Conservation (phyloP, 2,329 filamentous ascomycete genomes). For the Colletotrichum tofieldiae region DNA sequence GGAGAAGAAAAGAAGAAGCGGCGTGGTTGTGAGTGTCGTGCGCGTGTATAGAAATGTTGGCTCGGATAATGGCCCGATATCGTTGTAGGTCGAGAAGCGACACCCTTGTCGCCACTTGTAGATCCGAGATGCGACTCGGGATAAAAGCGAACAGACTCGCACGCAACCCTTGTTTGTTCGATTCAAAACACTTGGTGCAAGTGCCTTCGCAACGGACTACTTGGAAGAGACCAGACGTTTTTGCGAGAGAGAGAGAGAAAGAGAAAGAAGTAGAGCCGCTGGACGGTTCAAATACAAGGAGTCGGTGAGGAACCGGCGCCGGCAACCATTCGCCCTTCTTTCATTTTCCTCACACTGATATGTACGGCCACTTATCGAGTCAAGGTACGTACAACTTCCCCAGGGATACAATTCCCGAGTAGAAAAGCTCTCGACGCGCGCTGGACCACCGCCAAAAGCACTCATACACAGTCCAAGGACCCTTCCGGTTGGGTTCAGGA, state of each 20-base stretch:
- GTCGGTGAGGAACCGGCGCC: slow-evolving; percentile 25
- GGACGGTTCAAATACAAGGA: slow-evolving; percentile 9
- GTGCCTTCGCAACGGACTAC: background rate
- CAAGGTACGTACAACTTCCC: slow-evolving; percentile 7
- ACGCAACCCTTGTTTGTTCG: background rate
- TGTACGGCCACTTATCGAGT: slow-evolving; percentile 3
- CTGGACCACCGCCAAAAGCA: background rate
- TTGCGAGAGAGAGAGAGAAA: too few species aligned
- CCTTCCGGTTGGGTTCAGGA: slow-evolving; percentile 23
- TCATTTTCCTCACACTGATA: background rate
- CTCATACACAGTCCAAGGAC: background rate
- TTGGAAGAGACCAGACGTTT: slow-evolving; percentile 5
- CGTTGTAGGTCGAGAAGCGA: slow-evolving; percentile 28
- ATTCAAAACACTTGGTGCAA: slow-evolving; percentile 1
- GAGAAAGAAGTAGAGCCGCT: background rate
- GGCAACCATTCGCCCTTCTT: slow-evolving; percentile 5
- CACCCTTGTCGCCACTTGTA: slow-evolving; percentile 39
- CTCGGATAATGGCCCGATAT: slow-evolving; percentile 42
- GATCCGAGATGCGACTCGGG: slow-evolving; percentile 31
- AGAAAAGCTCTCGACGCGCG: background rate
- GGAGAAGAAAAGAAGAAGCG: background rate
- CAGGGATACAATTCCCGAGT: slow-evolving; percentile 11
- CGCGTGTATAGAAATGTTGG: slow-evolving; percentile 20
- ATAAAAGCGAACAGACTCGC: slow-evolving; percentile 19
- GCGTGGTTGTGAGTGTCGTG: slow-evolving; percentile 16